Evolutionary conservation across 2,329 filamentous ascomycete species (phyloP).

Genomic region (Microdochium bolleyi): DNA sequence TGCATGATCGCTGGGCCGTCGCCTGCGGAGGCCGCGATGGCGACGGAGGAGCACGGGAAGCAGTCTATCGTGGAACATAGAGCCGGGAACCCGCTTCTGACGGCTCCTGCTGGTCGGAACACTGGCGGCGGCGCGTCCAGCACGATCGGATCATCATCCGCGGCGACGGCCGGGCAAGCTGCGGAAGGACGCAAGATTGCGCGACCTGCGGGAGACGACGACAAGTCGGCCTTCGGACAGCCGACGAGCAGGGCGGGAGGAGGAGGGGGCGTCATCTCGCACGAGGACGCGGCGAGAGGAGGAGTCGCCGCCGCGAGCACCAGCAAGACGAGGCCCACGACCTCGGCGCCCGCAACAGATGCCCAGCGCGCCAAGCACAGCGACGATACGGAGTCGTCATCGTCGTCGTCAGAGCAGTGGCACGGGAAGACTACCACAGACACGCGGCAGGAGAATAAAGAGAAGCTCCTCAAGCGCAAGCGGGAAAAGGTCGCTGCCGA

Average conservation of each 20-base stretch:
- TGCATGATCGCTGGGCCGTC: conserved; percentile 21
- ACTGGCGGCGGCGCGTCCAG: too few species aligned
- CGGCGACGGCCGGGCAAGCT: too few species aligned
- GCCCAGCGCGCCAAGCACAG: too few species aligned
- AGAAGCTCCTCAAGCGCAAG: conserved; percentile 3
- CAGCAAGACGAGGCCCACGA: too few species aligned
- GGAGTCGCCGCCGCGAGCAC: too few species aligned
- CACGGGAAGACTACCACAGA: too few species aligned
- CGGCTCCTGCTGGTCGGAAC: background rate
- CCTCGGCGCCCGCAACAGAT: too few species aligned
- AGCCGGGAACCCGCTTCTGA: too few species aligned
- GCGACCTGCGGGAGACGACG: background rate
- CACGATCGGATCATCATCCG: too few species aligned
- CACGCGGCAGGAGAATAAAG: background rate
- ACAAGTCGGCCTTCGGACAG: background rate
- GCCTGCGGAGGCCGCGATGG: conserved; percentile 1
- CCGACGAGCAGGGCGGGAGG: background rate
- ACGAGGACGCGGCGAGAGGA: conserved; percentile 14
- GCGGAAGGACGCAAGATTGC: background rate
- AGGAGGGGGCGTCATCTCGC: conserved; percentile 13
- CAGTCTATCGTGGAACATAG: conserved; percentile 3
- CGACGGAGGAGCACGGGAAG: conserved; percentile 15
- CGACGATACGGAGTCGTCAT: too few species aligned
- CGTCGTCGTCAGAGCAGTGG: background rate
- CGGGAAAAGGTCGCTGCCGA: background rate